Percentiles rank a stretch among this genome's conserved stretches.
These are phyloP conservation scores for Colletotrichum karsti DNA, from an alignment of 2,329 filamentous ascomycete genomes.

Conservation along the genomic window DNA sequence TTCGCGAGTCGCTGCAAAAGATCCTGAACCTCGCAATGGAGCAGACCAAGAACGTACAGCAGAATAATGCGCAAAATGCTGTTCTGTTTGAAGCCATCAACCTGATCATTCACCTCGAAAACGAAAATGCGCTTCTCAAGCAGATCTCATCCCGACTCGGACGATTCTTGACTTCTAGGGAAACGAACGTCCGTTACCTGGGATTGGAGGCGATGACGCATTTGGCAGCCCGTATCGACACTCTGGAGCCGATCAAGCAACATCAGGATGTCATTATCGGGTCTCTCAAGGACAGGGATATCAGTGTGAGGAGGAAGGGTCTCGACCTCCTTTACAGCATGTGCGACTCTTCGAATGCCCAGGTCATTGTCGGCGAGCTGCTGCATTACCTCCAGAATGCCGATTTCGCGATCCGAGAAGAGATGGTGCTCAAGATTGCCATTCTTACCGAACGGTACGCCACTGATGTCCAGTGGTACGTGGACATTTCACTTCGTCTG, in stretches of 20 bases:
- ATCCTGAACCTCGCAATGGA: constrained; percentile 93
- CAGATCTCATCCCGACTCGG: constrained; percentile 92
- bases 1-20: constrained; percentile 89
- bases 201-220: constrained; percentile 98
- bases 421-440: constrained; percentile 99
- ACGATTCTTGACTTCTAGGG: constrained; percentile 94
- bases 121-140: constrained; percentile 92
- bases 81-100: constrained; percentile 99
- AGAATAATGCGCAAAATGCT: constrained; percentile 98
- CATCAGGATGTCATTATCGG: constrained; percentile 97
- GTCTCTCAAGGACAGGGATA: constrained; percentile 93
- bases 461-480: constrained; percentile 98
- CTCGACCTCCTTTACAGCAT: constrained; percentile 98
- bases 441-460: constrained; percentile 99
- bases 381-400: constrained; percentile 94
- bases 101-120: constrained; percentile 96
- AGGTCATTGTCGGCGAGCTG: constrained; percentile 91
- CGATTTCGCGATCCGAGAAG: constrained; percentile 96
- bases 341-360: constrained; percentile 96
- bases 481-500: constrained; percentile 93
- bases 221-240: constrained; percentile 91
- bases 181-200: constrained; percentile 97
- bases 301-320: constrained; percentile 95
- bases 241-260: constrained; percentile 95
- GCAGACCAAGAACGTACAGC: constrained; percentile 96